These are phyloP conservation scores for Cytospora piceae DNA, from an alignment of 2,329 filamentous ascomycete species.

Conservation along the genomic window DNA sequence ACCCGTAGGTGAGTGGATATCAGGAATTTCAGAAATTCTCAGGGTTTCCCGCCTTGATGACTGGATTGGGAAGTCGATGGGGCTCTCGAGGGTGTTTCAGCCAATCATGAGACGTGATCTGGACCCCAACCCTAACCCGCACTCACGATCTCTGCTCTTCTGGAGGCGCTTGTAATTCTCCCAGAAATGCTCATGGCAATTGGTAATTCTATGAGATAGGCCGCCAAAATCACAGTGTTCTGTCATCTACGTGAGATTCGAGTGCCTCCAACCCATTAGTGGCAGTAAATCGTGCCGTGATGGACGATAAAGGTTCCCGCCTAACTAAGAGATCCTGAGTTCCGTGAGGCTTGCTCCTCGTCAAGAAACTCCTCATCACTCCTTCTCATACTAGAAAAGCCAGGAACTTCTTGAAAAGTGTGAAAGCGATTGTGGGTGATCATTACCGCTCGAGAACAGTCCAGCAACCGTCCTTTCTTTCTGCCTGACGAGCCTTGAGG, in stretches of 20 bases:
- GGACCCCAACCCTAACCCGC: not conserved
- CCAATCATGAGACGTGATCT: conserved; percentile 6
- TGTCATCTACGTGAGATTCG: not conserved
- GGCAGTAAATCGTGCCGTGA: not conserved
- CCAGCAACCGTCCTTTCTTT: not conserved
- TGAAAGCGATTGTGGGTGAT: not conserved
- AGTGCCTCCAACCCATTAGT: not conserved
- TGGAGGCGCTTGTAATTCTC: not conserved
- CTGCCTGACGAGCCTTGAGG: not conserved
- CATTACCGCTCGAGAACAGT: no score
- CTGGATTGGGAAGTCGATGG: conserved; percentile 14
- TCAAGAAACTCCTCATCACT: not conserved
- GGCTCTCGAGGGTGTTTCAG: not conserved
- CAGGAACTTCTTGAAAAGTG: no score
- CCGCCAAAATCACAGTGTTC: not conserved
- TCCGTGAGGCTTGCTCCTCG: not conserved
- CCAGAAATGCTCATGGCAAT: not conserved
- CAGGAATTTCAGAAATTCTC: conserved; percentile 1
- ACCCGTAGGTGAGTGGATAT: not conserved
- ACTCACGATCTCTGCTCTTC: not conserved
- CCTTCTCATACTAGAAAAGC: not conserved
- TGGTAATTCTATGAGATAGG: not conserved
- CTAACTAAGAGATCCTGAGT: not conserved
- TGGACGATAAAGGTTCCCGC: not conserved
- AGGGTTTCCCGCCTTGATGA: conserved; percentile 1